phyloP scores from a whole-genome alignment of 495 filamentous ascomycete species.

The Aspergillus ostianus region DNA sequence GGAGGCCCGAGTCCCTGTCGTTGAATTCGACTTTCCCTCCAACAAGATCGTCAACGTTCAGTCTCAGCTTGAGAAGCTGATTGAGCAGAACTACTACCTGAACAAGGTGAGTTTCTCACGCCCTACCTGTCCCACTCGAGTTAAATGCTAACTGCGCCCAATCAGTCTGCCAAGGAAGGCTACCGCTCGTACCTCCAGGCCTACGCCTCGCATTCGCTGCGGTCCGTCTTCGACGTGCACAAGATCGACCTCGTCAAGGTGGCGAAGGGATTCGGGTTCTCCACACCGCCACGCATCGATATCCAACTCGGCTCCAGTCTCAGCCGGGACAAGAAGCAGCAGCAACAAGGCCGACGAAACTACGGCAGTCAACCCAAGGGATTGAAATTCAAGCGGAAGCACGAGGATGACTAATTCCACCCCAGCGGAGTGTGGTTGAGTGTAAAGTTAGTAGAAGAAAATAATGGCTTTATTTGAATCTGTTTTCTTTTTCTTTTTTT shows the following conservation, averaged over 20 bases:
- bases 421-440: background rate
- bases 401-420: background rate
- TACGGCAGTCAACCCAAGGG: constrained; percentile 73
- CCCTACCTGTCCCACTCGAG: too few relatives aligned
- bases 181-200: constrained; percentile 88
- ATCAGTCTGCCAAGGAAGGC: constrained; percentile 63
- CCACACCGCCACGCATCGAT: constrained; percentile 85
- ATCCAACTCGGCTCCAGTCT: constrained; percentile 84
- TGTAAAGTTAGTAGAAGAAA: background rate
- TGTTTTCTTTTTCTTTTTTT: constrained; percentile 1
- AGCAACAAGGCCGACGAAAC: constrained; percentile 65
- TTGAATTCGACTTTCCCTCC: constrained; percentile 91
- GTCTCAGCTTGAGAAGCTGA: constrained; percentile 87
- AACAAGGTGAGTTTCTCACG: constrained; percentile 61
- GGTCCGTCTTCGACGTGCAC: constrained; percentile 89
- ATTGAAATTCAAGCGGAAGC: constrained; percentile 45
- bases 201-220: constrained; percentile 86
- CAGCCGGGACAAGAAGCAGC: constrained; percentile 79
- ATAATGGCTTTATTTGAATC: background rate
- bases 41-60: constrained; percentile 95
- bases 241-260: constrained; percentile 92
- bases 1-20: constrained; percentile 86
- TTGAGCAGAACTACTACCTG: constrained; percentile 92
- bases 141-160: constrained; percentile 17
- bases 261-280: constrained; percentile 90